Base-by-base conservation (phyloP, 495 filamentous ascomycete species). In the Tuber calosporum region DNA sequence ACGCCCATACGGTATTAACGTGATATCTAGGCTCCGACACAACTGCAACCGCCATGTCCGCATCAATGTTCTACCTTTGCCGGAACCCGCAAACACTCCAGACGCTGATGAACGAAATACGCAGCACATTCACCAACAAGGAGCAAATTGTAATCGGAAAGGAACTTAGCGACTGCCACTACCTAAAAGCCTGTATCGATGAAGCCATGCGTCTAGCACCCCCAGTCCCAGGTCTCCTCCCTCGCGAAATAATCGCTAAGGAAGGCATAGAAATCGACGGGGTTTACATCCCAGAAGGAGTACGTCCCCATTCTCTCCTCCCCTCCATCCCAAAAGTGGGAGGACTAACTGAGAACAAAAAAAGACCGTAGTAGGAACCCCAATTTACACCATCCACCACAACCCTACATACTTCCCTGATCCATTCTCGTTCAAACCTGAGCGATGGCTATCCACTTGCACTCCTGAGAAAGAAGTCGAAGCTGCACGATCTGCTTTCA, bases 161-260 rank as follows among this genome's bases (percentile, higher is more conserved):
- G 5, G 75, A 79, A 11, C 79, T 91, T 11, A 83, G 82, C 34
- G 80, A 84, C 20, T 86, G 87, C 67, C 69, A 78, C n/a, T 91
- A 87, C 72, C 83, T 90, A 2, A 85, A 86, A 68, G 89, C 88
- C 15, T 89, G 88, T 74, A 83, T 90, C 66, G 86, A 91, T 71
- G 90, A 93, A 74, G 84, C 88, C 0, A 84, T 92, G 82, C 86
- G 90, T 34, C 82, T 92, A 37, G 84, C 87, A 0, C 90, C 90
- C 4, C 84, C 90, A 0, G 88, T 89, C 1, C 84, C 86, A 0
- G 88, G 88, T 17, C 81, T 86, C 0, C 82, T 88, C 8, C 87
- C 86, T 9, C 85, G 89, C 6, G 86, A 89, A 77, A 87, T 89
- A 2, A 85, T 87, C 45, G 78, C 82, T 6, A 66, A 80, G 6